phyloP scores from a whole-genome alignment of 352 stramenopile species.

The Pythium biforme region DNA sequence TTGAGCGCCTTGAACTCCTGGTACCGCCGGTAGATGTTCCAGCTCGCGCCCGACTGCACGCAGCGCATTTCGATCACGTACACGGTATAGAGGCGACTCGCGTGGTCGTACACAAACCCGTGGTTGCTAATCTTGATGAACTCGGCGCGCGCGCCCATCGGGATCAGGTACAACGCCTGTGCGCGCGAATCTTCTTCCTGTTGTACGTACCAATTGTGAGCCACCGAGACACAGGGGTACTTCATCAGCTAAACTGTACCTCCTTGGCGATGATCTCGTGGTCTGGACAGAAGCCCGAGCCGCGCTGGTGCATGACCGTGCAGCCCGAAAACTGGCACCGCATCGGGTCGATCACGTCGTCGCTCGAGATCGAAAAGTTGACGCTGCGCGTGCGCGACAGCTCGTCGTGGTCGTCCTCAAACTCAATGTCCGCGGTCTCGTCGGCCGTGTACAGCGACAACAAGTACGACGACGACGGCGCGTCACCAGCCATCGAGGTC shows the following conservation, averaged over 20 bases:
- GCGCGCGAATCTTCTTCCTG: conserved; percentile 73
- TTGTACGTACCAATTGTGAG: background rate
- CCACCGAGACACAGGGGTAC: no score
- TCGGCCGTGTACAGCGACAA: conserved; percentile 76
- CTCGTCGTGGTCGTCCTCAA: conserved; percentile 49
- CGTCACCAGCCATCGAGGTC: conserved; percentile 5
- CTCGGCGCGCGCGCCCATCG: conserved; percentile 55
- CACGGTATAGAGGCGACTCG: conserved; percentile 77
- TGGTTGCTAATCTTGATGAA: conserved; percentile 78
- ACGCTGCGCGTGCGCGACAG: conserved; percentile 39
- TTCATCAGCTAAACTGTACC: conserved; percentile 14
- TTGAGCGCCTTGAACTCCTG: conserved; percentile 88
- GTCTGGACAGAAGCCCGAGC: conserved; percentile 68
- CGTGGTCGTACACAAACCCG: conserved; percentile 72
- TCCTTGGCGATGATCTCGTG: conserved; percentile 83
- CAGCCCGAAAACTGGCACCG: conserved; percentile 57
- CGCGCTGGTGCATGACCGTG: conserved; percentile 56
- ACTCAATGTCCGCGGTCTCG: conserved; percentile 80
- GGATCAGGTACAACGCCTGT: conserved; percentile 80
- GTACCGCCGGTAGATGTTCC: conserved; percentile 84
- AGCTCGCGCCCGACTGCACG: conserved; percentile 65
- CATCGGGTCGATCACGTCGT: conserved; percentile 44
- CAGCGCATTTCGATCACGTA: conserved; percentile 81
- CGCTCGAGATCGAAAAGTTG: conserved; percentile 48
- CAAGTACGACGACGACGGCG: conserved; percentile 64